A percentile compares a stretch with the other conserved stretches of the same genome.
Evolutionary conservation across 140 eudicot species (phyloP).

Genomic region (Oenanthe javanica): DNA sequence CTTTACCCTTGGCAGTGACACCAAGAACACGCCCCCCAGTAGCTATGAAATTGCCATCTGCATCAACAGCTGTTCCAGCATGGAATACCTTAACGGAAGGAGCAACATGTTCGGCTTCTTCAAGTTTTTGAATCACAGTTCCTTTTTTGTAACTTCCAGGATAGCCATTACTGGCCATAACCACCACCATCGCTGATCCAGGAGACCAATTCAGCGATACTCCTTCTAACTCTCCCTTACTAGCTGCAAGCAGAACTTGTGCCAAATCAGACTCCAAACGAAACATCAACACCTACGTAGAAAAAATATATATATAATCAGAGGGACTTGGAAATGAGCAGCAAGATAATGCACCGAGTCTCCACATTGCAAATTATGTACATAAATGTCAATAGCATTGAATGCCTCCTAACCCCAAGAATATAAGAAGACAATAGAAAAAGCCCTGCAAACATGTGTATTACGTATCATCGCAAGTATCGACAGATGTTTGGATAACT

Average conservation of each 20-base stretch:
- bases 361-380: neutral
- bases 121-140: conserved; percentile 53
- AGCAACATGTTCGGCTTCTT: conserved; percentile 71
- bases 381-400: neutral
- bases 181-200: conserved; percentile 96
- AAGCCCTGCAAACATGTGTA: neutral
- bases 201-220: conserved; percentile 74
- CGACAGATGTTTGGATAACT: neutral
- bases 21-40: conserved; percentile 94
- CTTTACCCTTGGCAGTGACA: conserved; percentile 70
- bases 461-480: neutral
- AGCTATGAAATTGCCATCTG: conserved; percentile 61
- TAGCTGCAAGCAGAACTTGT: conserved; percentile 82
- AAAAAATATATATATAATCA: neutral
- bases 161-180: conserved; percentile 96
- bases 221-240: conserved; percentile 55
- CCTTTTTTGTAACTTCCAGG: conserved; percentile 85
- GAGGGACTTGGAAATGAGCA: neutral
- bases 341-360: neutral
- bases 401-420: neutral
- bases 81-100: conserved; percentile 77
- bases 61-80: conserved; percentile 70
- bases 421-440: neutral
- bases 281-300: conserved; percentile 65
- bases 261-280: conserved; percentile 90